These are phyloP conservation scores for Podospora comata DNA, from an alignment of 495 filamentous ascomycete genomes.

Conservation along the genomic window DNA sequence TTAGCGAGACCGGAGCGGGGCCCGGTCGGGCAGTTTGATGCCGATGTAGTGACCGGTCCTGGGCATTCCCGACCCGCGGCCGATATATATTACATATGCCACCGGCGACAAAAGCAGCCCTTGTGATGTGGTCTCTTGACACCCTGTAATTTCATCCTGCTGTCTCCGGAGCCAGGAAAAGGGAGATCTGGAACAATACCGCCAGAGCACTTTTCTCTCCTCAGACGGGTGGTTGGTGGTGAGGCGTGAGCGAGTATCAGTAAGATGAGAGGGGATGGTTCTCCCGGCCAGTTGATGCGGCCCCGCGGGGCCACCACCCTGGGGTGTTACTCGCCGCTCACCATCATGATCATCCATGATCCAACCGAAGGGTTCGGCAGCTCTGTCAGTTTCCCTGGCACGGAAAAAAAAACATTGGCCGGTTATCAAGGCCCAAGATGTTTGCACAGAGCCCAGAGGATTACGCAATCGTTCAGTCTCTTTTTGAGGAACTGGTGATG, in stretches of 20 bases:
- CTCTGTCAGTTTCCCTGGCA: constrained; percentile 2
- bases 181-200: background rate
- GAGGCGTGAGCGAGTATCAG: background rate
- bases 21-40: constrained; percentile 16
- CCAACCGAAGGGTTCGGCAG: constrained; percentile 9
- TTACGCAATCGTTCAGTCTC: background rate
- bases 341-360: constrained; percentile 7
- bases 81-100: constrained; percentile 4
- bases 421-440: constrained; percentile 4
- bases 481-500: background rate
- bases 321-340: background rate
- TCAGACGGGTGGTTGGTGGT: background rate
- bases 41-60: constrained; percentile 11
- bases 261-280: constrained; percentile 8
- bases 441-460: constrained; percentile 1
- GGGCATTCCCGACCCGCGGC: constrained; percentile 15
- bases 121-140: constrained; percentile 1
- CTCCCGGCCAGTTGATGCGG: constrained; percentile 8
- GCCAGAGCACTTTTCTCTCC: background rate
- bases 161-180: background rate
- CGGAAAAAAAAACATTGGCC: background rate
- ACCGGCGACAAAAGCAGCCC: background rate
- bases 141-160: constrained; percentile 17
- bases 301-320: background rate
- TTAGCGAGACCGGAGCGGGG: constrained; percentile 18